Base-by-base conservation (phyloP, 495 filamentous ascomycete species). In the Glonium stellatum region DNA sequence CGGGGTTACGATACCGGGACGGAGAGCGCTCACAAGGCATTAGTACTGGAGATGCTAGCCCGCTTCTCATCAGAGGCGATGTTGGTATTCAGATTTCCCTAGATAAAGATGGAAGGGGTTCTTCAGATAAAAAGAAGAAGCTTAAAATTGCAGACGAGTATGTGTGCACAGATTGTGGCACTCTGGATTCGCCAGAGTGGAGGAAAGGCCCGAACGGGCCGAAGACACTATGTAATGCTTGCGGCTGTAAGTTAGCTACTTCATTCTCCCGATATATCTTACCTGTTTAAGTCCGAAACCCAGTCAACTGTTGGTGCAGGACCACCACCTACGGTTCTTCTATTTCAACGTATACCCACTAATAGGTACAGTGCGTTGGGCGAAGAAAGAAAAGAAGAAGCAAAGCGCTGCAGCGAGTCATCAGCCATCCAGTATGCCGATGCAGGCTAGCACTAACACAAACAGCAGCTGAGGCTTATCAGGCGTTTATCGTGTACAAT, bases 171-270 rank as follows among this genome's bases (percentile, higher is more conserved):
- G 93, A 97, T 72, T 98, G 93, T 75, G 93, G 92, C 73, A 72
- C 69, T 36, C 55, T 75, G 1, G 93, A 97, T 65, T 95, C 89
- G 15, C 93, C 93, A 0, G 93, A 98, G 76, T 98, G 93, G 93
- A 80, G 93, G 58, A 97, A 96, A 69, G 93, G 93, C 0, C 93
- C 93, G 0, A 86, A 81, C 55, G 93, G 93, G 6, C 93, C 93
- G 3, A 97, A 98, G 75, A 97, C 92, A 1, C 76, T 98, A 47
- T 98, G 93, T 74, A 98, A 98, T 77, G 93, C 93, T 22, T 98
- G 93, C 74, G 93, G 93, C 59, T 81, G 91, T 75, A 75, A 75
- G 82, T 80, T 46, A 15, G 58, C 51, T 34, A 4, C 44, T 25
- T 22, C 21, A 13, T 31, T 51, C 12, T 48, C 58, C 50, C 12